phyloP scores from a whole-genome alignment of 2,329 filamentous ascomycete genomes.

The Fusarium gaditjirri region DNA sequence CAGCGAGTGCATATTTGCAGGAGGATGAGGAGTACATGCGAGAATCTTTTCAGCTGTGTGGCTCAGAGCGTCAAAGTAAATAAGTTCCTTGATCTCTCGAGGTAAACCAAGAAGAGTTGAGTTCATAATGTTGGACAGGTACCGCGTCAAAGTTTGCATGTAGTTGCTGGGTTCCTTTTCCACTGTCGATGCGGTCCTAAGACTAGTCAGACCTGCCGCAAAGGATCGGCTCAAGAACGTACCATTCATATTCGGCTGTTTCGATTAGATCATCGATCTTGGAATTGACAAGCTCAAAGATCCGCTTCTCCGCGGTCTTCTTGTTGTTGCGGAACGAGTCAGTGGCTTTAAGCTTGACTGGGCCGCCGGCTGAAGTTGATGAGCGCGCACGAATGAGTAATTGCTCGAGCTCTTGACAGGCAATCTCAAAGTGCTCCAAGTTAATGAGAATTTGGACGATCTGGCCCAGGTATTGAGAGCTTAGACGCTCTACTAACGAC shows the following conservation, averaged over 20 bases:
- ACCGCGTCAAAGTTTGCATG: constrained; percentile 93
- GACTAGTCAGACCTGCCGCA: constrained; percentile 27
- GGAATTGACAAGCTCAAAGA: constrained; percentile 97
- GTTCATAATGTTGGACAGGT: constrained; percentile 96
- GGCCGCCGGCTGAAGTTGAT: constrained; percentile 81
- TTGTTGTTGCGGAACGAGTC: constrained; percentile 89
- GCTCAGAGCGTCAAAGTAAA: constrained; percentile 95
- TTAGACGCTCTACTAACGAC: constrained; percentile 86
- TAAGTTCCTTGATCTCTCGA: constrained; percentile 94
- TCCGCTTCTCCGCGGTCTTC: constrained; percentile 95
- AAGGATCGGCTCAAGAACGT: constrained; percentile 33
- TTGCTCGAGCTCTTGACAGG: constrained; percentile 88
- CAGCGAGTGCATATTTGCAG: constrained; percentile 2
- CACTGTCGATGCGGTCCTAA: constrained; percentile 64
- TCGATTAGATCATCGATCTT: constrained; percentile 98
- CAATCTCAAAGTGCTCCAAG: constrained; percentile 94
- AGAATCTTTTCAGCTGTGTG: constrained; percentile 90
- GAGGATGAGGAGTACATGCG: constrained; percentile 54
- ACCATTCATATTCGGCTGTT: constrained; percentile 97
- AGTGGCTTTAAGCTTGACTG: constrained; percentile 83
- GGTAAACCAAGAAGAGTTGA: constrained; percentile 93
- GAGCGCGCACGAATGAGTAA: constrained; percentile 87
- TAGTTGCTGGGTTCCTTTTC: constrained; percentile 86
- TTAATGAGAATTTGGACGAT: constrained; percentile 99
- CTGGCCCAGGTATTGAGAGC: constrained; percentile 93